A percentile compares a stretch with the other conserved stretches of the same genome.
phyloP scores from a whole-genome alignment of 2,329 filamentous ascomycete genomes.

The Aspergillus novofumigatus region DNA sequence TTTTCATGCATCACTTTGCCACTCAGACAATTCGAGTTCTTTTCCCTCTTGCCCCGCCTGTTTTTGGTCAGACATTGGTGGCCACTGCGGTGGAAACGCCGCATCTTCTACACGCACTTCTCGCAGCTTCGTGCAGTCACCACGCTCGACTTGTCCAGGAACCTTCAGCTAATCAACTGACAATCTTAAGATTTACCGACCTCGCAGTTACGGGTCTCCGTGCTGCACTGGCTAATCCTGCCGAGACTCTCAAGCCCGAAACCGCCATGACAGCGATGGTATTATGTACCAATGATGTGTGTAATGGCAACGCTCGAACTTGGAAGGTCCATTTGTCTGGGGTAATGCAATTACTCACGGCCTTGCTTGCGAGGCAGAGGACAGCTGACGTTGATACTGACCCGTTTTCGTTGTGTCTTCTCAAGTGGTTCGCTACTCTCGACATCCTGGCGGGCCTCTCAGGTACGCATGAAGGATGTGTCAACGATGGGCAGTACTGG shows the following conservation, averaged over 20 bases:
- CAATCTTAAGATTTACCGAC: constrained; percentile 25
- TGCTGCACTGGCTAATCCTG: constrained; percentile 11
- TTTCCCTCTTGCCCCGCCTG: constrained; percentile 23
- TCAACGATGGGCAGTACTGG: constrained; percentile 7
- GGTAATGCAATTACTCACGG: constrained; percentile 19
- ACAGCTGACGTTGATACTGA: constrained; percentile 3
- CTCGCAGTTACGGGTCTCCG: constrained; percentile 22
- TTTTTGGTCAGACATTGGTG: constrained; percentile 24
- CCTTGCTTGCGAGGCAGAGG: constrained; percentile 13
- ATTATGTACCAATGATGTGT: constrained; percentile 32
- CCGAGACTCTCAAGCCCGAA: constrained; percentile 16
- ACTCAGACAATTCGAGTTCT: constrained; percentile 24
- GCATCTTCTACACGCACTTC: constrained; percentile 24
- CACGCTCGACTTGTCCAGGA: constrained; percentile 23
- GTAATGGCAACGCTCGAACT: constrained; percentile 26
- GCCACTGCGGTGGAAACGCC: constrained; percentile 20
- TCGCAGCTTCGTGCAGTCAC: constrained; percentile 26
- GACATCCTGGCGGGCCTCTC: constrained; percentile 25
- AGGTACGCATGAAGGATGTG: constrained; percentile 8
- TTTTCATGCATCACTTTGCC: constrained; percentile 23
- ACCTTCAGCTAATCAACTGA: constrained; percentile 8
- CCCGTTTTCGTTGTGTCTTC: constrained; percentile 17
- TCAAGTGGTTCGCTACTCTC: constrained; percentile 29
- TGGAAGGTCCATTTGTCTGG: constrained; percentile 26
- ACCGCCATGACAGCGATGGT: constrained; percentile 27